These are phyloP conservation scores for Leucosporidium scottii DNA, from an alignment of 768 basidiomycete genomes.

Conservation along the genomic window DNA sequence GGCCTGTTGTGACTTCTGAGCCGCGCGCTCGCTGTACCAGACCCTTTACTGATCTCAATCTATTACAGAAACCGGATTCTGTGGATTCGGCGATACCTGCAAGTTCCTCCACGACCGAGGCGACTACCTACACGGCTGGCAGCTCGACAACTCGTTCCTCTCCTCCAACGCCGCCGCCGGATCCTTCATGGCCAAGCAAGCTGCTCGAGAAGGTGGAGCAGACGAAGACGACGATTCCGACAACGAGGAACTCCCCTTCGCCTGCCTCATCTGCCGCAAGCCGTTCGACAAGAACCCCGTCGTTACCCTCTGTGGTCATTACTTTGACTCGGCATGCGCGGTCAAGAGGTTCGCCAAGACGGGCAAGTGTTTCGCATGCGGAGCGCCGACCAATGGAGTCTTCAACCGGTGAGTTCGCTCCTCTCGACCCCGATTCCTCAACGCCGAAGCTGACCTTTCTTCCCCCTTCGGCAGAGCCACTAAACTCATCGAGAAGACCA, in stretches of 20 bases:
- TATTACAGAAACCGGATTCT: slow-evolving; percentile 84
- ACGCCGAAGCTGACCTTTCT: background rate
- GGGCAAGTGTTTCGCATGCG: slow-evolving; percentile 91
- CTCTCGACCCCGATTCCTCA: background rate
- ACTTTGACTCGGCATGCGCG: slow-evolving; percentile 90
- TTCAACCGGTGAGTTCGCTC: slow-evolving; percentile 58
- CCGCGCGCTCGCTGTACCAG: background rate
- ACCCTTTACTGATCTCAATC: slow-evolving; percentile 4
- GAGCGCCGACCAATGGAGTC: slow-evolving; percentile 85
- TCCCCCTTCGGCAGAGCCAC: slow-evolving; percentile 54
- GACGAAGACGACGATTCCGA: slow-evolving; percentile 57
- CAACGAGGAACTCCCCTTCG: slow-evolving; percentile 89
- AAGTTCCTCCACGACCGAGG: slow-evolving; percentile 91
- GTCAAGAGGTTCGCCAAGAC: slow-evolving; percentile 91
- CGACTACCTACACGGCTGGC: slow-evolving; percentile 88
- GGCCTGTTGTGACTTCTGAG: background rate
- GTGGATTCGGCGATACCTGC: slow-evolving; percentile 88
- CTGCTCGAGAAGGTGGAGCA: slow-evolving; percentile 47
- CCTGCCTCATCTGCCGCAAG: slow-evolving; percentile 94
- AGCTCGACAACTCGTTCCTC: slow-evolving; percentile 66
- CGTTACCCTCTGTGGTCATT: slow-evolving; percentile 92
- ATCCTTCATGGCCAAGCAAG: slow-evolving; percentile 64
- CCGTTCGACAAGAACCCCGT: slow-evolving; percentile 82
- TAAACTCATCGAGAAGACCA: slow-evolving; percentile 78
- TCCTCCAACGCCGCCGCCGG: slow-evolving; percentile 42